Evolutionary conservation across 148 eudicot genomes (phyloP), one percentile per base, ranked within the genome.

Genomic region (Arctostaphylos glauca): DNA sequence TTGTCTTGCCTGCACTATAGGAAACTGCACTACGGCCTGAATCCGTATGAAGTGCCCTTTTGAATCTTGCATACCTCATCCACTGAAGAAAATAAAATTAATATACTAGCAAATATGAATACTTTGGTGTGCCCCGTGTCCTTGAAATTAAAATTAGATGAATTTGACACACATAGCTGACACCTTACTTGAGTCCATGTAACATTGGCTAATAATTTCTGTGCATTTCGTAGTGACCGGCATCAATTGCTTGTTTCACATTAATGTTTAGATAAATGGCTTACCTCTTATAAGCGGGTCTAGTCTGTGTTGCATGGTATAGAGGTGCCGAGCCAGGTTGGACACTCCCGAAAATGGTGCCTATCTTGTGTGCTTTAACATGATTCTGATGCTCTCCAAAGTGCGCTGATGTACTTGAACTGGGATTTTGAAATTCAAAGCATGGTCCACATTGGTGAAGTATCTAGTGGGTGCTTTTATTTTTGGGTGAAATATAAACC

Each of bases 321-420:
- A 3, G 70, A 64, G 70, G 38, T 9, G 71, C 44, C 16, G 23
- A 66, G 71, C 71, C 16, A 66, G 15, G 71, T 66, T 66, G 43
- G 23, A 43, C 16, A 59, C 68, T 78, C 5, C 21, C 38, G 3
- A 43, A 44, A 9, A 41, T 53, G 54, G 14, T 50, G 19, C 44
- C 55, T 49, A 50, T 50, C 5, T 19, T 38, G n/a, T 25, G 12
- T 66, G 43, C 71, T 59, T 60, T 21, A 1, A 60, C 73, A 59
- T 79, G 72, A n/a, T 74, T 66, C 71, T 66, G 43, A 66, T 66
- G 44, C 71, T 25, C 31, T 66, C 18, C 43, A 31, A 66, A 23
- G 4, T 66, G 23, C 9, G 14, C 44, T 7, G 15, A 66, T 10
- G 44, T 66, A 12, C 71, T 66, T 66, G 71, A 31, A 66, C 70